Evolutionary conservation across 768 basidiomycete genomes (phyloP).

Genomic region (Mycena kentingensis): DNA sequence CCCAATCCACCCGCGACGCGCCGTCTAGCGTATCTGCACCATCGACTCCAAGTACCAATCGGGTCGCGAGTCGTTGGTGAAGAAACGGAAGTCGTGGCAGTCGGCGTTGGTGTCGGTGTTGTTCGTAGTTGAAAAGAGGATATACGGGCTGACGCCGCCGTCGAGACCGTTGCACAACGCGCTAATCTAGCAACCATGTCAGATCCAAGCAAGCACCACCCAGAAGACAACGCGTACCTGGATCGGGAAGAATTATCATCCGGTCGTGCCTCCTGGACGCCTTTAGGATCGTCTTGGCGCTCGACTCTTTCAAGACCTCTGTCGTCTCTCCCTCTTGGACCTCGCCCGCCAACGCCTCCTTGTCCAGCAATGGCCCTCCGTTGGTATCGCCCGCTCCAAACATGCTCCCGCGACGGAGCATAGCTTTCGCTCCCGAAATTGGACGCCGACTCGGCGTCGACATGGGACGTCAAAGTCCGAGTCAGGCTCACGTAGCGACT

Average conservation of each 20-base stretch:
- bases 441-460: slow-evolving; percentile 63
- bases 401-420: slow-evolving; percentile 93
- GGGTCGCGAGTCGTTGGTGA: slow-evolving; percentile 85
- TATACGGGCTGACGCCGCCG: slow-evolving; percentile 82
- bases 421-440: slow-evolving; percentile 92
- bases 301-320: slow-evolving; percentile 82
- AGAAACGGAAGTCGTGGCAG: slow-evolving; percentile 96
- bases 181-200: slow-evolving; percentile 59
- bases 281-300: slow-evolving; percentile 72
- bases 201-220: neutral
- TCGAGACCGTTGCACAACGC: slow-evolving; percentile 88
- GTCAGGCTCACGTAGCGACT: slow-evolving; percentile 59
- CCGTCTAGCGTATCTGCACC: slow-evolving; percentile 89
- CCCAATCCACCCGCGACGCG: slow-evolving; percentile 87
- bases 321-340: slow-evolving; percentile 86
- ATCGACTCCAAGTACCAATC: slow-evolving; percentile 99
- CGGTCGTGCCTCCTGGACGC: slow-evolving; percentile 74
- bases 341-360: slow-evolving; percentile 84
- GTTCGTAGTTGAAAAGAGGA: slow-evolving; percentile 77
- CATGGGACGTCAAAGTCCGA: slow-evolving; percentile 74
- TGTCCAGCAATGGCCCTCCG: slow-evolving; percentile 57
- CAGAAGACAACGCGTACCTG: slow-evolving; percentile 55
- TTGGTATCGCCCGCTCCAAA: slow-evolving; percentile 83
- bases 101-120: slow-evolving; percentile 70
- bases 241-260: slow-evolving; percentile 87